Evolutionary conservation across 2,329 filamentous ascomycete genomes (phyloP).

Genomic region (Phaeophleospora eucalypticola): DNA sequence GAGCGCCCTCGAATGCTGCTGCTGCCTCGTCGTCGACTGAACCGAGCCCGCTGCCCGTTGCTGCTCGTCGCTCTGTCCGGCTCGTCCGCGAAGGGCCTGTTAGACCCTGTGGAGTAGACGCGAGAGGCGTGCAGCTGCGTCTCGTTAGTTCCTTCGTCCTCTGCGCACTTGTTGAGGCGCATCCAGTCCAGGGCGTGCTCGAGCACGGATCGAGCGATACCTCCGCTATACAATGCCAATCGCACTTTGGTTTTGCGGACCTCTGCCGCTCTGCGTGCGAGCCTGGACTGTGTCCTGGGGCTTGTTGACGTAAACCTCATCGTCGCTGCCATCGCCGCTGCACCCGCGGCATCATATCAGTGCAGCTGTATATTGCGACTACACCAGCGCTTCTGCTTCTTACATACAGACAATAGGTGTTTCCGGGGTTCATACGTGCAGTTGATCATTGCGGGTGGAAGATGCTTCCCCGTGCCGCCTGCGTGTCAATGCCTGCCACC

Average conservation of each 20-base stretch:
- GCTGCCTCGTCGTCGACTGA: slow-evolving; percentile 2
- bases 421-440: slow-evolving; percentile 13
- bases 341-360: slow-evolving; percentile 15
- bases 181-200: slow-evolving; percentile 5
- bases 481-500: slow-evolving; percentile 18
- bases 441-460: slow-evolving; percentile 20
- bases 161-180: slow-evolving; percentile 9
- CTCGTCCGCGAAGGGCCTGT: background rate
- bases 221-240: slow-evolving; percentile 11
- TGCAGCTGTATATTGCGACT: slow-evolving; percentile 1
- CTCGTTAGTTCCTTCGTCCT: background rate
- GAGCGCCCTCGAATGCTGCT: too few species aligned
- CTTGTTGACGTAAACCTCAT: slow-evolving; percentile 16
- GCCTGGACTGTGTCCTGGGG: background rate
- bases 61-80: background rate
- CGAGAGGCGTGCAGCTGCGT: slow-evolving; percentile 10
- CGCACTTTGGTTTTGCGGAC: slow-evolving; percentile 12
- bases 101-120: slow-evolving; percentile 8
- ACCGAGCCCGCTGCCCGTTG: too few species aligned
- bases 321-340: slow-evolving; percentile 11
- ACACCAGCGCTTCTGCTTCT: slow-evolving; percentile 1
- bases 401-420: slow-evolving; percentile 6
- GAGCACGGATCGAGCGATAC: slow-evolving; percentile 18
- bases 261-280: slow-evolving; percentile 8
- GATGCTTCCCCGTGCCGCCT: slow-evolving; percentile 21